Percentiles rank a stretch among this genome's conserved stretches.
These are phyloP conservation scores for Vitis vinifera DNA, from an alignment of 164 flowering plant species.

Conservation along the genomic window DNA sequence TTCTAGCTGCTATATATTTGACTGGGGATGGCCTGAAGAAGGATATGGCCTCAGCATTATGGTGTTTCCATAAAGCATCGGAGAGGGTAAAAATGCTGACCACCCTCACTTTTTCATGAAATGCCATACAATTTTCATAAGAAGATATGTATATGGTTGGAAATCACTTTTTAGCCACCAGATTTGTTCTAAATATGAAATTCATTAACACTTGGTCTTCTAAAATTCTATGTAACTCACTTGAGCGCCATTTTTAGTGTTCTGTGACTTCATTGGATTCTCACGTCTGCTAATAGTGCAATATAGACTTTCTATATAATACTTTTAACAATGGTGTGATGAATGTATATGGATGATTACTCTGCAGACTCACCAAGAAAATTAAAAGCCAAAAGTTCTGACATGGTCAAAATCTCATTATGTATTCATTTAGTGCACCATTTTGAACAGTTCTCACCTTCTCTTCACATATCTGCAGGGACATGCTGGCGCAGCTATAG, in stretches of 20 bases:
- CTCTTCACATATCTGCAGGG: slow-evolving; percentile 54
- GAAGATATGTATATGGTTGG: neutral
- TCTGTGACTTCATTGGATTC: no score
- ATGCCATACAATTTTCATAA: no score
- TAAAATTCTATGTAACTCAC: no score
- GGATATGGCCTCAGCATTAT: slow-evolving; percentile 77
- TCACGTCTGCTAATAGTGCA: no score
- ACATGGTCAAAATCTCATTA: neutral
- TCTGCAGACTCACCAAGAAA: neutral
- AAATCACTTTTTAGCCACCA: neutral
- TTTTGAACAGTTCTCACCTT: neutral
- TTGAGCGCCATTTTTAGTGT: no score
- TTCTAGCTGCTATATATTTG: slow-evolving; percentile 80
- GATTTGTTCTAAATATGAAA: neutral
- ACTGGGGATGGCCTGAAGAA: slow-evolving; percentile 90
- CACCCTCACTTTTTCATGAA: no score
- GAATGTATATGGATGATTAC: no score
- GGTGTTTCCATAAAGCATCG: slow-evolving; percentile 97
- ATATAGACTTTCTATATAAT: no score
- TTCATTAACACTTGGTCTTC: neutral
- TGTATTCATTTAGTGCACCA: neutral
- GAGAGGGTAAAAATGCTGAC: slow-evolving; percentile 54
- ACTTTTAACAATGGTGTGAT: no score
- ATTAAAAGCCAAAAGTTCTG: neutral
- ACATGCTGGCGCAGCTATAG: slow-evolving; percentile 94